These are phyloP conservation scores for Mediolabrus comicus DNA, from an alignment of 108 stramenopile species.

Conservation along the genomic window DNA sequence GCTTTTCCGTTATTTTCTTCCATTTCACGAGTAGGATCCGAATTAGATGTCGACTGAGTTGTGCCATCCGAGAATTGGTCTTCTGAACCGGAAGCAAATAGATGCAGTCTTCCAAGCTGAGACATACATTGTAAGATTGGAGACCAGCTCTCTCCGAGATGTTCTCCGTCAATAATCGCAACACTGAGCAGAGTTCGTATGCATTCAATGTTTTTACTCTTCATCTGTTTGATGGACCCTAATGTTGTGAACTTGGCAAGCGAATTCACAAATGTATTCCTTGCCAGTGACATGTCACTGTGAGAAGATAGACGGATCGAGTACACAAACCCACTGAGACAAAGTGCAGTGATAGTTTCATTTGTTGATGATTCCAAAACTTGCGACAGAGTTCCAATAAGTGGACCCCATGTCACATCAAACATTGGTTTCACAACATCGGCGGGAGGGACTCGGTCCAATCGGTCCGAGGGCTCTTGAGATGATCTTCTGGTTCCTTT, in stretches of 20 bases:
- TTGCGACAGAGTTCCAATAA: constrained; percentile 92
- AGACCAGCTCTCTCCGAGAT: constrained; percentile 94
- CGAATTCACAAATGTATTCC: constrained; percentile 95
- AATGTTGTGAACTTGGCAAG: constrained; percentile 94
- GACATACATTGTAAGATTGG: constrained; percentile 93
- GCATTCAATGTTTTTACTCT: constrained; percentile 92
- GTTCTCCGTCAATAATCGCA: constrained; percentile 92
- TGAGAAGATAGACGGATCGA: constrained; percentile 78
- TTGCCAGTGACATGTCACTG: constrained; percentile 80
- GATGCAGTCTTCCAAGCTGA: constrained; percentile 85
- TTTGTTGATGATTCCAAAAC: constrained; percentile 83
- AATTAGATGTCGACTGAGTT: constrained; percentile 28
- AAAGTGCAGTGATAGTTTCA: constrained; percentile 74
- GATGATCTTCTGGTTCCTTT: constrained; percentile 13
- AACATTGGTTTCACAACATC: constrained; percentile 94
- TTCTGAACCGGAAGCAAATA: constrained; percentile 87
- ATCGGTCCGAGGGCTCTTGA: constrained; percentile 3
- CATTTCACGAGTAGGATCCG: constrained; percentile 56
- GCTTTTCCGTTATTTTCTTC: constrained; percentile 79
- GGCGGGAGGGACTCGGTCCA: constrained; percentile 63
- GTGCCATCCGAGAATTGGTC: constrained; percentile 79
- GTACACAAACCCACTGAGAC: constrained; percentile 87
- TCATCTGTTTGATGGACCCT: constrained; percentile 92
- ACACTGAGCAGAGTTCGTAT: constrained; percentile 90
- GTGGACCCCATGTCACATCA: constrained; percentile 98